A percentile compares a stretch with the other conserved stretches of the same genome.
Evolutionary conservation across 495 filamentous ascomycete genomes (phyloP).

Genomic region (Penicillium ucsense): DNA sequence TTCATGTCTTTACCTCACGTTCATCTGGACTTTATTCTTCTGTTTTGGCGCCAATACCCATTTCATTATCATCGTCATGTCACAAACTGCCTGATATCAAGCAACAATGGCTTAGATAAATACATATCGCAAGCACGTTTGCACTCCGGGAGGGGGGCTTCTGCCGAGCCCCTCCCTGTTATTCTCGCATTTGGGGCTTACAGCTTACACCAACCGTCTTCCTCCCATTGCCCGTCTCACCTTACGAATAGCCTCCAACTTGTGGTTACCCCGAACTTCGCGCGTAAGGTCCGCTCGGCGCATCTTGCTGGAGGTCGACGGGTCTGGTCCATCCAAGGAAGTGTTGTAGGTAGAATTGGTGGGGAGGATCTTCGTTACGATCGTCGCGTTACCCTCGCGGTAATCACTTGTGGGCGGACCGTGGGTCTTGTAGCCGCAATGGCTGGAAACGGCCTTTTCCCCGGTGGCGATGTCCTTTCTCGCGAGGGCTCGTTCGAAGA

Average conservation of each 20-base stretch:
- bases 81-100: too few species aligned
- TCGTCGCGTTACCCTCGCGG: conserved; percentile 47
- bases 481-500: conserved; percentile 49
- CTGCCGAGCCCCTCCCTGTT: too few species aligned
- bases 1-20: too few species aligned
- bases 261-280: not conserved
- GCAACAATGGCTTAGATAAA: too few species aligned
- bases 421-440: conserved; percentile 32
- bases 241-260: not conserved
- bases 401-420: conserved; percentile 44
- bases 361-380: conserved; percentile 41
- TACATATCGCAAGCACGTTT: too few species aligned
- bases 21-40: too few species aligned
- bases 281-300: not conserved
- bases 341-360: conserved; percentile 46
- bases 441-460: conserved; percentile 12
- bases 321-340: conserved; percentile 37
- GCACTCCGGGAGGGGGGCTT: too few species aligned
- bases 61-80: too few species aligned
- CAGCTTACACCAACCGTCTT: not conserved
- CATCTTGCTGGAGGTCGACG: not conserved
- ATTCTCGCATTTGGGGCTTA: too few species aligned
- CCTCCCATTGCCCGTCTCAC: not conserved
- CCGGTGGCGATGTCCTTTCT: conserved; percentile 55
- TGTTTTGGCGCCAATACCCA: too few species aligned